Conservation (phyloP, 208 protist genomes). For the Trypanosoma melophagium region DNA sequence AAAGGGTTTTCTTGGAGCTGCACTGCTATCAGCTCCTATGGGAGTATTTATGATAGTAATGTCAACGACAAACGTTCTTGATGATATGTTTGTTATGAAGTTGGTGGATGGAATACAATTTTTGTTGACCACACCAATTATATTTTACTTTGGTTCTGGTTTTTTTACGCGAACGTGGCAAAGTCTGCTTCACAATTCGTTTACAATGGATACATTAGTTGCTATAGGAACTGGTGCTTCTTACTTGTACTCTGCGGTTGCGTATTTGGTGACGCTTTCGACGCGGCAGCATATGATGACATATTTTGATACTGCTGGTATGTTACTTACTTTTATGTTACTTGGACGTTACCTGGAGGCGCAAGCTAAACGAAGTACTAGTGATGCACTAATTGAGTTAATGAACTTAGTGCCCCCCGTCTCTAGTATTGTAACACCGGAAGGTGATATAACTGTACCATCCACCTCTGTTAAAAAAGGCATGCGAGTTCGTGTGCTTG, state of each 20-base stretch:
- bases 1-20: slow-evolving; percentile 41
- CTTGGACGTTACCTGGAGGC: slow-evolving; percentile 95
- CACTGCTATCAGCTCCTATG: slow-evolving; percentile 66
- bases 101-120: slow-evolving; percentile 59
- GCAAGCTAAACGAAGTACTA: slow-evolving; percentile 92
- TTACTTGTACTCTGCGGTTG: slow-evolving; percentile 72
- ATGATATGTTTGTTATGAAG: slow-evolving; percentile 22
- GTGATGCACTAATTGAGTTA: slow-evolving; percentile 82
- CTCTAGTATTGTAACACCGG: slow-evolving; percentile 35
- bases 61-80: slow-evolving; percentile 37
- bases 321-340: slow-evolving; percentile 95
- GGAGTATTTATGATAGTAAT: slow-evolving; percentile 70
- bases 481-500: slow-evolving; percentile 81
- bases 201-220: slow-evolving; percentile 91
- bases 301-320: slow-evolving; percentile 96
- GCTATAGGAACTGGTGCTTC: slow-evolving; percentile 74
- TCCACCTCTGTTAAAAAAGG: slow-evolving; percentile 40
- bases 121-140: slow-evolving; percentile 71
- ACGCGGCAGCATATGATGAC: slow-evolving; percentile 35
- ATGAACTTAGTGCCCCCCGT: slow-evolving; percentile 78
- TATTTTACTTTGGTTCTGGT: slow-evolving; percentile 72
- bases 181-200: slow-evolving; percentile 51
- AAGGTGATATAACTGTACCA: slow-evolving; percentile 34
- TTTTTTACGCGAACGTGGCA: slow-evolving; percentile 77
- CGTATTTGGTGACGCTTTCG: slow-evolving; percentile 38